Evolutionary conservation across 2,329 filamentous ascomycete genomes (phyloP).

Genomic region (Alternaria sp.): DNA sequence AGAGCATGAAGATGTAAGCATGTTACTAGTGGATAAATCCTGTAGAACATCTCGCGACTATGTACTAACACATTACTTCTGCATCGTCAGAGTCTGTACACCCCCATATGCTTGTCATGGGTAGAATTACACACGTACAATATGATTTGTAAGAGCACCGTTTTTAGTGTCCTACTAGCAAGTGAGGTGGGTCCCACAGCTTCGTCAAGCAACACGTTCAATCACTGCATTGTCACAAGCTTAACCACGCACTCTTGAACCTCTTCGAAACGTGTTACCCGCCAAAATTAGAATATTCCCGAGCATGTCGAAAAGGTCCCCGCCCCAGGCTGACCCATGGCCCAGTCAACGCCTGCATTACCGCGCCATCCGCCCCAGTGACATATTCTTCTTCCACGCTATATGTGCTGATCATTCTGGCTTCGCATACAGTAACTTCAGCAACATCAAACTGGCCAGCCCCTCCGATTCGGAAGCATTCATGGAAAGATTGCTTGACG

Average conservation of each 20-base stretch:
- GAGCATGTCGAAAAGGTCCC: background rate
- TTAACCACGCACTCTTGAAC: background rate
- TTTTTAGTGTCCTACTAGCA: background rate
- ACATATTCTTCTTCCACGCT: constrained; percentile 36
- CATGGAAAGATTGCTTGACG: constrained; percentile 28
- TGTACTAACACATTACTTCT: background rate
- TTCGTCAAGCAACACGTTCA: accelerated
- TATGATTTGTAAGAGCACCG: background rate
- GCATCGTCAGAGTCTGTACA: background rate
- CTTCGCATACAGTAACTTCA: constrained; percentile 38
- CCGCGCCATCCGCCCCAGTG: constrained; percentile 36
- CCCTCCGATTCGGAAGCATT: constrained; percentile 26
- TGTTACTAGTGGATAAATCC: background rate
- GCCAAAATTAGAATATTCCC: background rate
- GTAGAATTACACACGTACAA: background rate
- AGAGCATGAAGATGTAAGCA: background rate
- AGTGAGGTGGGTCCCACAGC: background rate
- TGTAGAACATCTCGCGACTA: background rate
- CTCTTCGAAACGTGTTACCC: background rate
- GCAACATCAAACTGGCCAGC: constrained; percentile 32
- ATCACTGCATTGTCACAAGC: background rate
- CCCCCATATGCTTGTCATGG: background rate
- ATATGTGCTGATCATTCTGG: constrained; percentile 37
- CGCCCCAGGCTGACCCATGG: background rate
- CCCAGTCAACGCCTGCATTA: constrained; percentile 35